These are phyloP conservation scores for Strigomonas galati DNA, from an alignment of 208 protist genomes.

Conservation along the genomic window DNA sequence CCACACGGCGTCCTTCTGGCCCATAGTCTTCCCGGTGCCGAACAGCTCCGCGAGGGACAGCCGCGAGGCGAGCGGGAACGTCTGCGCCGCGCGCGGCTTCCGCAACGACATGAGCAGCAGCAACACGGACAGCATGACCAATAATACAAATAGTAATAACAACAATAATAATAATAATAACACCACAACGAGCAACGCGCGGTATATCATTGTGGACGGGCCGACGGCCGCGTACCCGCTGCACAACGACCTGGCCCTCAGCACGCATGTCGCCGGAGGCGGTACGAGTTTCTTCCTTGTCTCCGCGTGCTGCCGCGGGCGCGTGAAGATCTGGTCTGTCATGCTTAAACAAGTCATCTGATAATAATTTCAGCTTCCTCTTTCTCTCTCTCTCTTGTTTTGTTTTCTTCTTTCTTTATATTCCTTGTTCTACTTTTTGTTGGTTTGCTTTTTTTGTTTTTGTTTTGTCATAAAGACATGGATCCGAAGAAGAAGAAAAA, in stretches of 20 bases:
- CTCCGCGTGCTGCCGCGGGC: constrained; percentile 67
- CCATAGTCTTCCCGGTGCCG: constrained; percentile 27
- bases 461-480: constrained; percentile 18
- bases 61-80: too few relatives aligned
- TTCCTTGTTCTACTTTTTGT: constrained; percentile 9
- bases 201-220: constrained; percentile 24
- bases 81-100: too few relatives aligned
- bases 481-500: constrained; percentile 1
- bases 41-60: too few relatives aligned
- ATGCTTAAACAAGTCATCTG: constrained; percentile 15
- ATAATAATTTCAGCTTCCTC: neutral
- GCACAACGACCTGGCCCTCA: constrained; percentile 45
- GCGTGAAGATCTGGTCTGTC: constrained; percentile 73
- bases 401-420: constrained; percentile 6
- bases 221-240: constrained; percentile 44
- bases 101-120: too few relatives aligned
- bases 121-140: too few relatives aligned
- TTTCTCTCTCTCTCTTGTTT: neutral
- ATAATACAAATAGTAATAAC: too few relatives aligned
- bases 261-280: constrained; percentile 43
- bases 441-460: constrained; percentile 19
- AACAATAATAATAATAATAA: too few relatives aligned
- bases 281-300: constrained; percentile 71
- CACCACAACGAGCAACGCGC: neutral
- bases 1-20: constrained; percentile 74